Evolutionary conservation across 495 filamentous ascomycete species (phyloP).

Genomic region (Talaromyces proteolyticus): DNA sequence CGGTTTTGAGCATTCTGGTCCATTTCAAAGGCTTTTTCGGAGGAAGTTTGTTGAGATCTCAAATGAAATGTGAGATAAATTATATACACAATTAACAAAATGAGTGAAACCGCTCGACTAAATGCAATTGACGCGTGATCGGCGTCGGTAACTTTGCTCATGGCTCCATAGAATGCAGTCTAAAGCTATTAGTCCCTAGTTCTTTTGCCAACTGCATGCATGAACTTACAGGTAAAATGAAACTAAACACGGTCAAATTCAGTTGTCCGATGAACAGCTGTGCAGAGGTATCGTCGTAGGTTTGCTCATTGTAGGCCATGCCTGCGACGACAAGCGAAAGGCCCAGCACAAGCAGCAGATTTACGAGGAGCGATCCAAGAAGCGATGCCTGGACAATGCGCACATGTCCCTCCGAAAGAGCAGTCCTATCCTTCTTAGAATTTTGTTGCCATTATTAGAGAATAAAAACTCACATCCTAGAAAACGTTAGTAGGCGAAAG

Average conservation of each 20-base stretch:
- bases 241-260: slow-evolving; percentile 16
- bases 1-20: neutral
- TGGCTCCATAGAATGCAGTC: slow-evolving; percentile 17
- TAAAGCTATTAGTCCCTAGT: neutral
- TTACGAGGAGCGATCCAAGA: slow-evolving; percentile 16
- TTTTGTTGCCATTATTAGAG: neutral
- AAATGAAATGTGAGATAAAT: slow-evolving; percentile 56
- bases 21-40: neutral
- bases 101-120: slow-evolving; percentile 17
- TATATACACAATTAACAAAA: slow-evolving; percentile 60
- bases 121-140: slow-evolving; percentile 13
- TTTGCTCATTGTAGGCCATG: slow-evolving; percentile 9
- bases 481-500: neutral
- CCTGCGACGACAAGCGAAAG: slow-evolving; percentile 14
- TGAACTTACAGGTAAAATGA: slow-evolving; percentile 18
- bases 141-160: slow-evolving; percentile 9
- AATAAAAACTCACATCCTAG: slow-evolving; percentile 2
- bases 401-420: slow-evolving; percentile 13
- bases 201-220: neutral
- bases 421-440: slow-evolving; percentile 9
- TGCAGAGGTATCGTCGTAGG: slow-evolving; percentile 14
- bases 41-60: slow-evolving; percentile 6
- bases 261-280: slow-evolving; percentile 16
- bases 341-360: slow-evolving; percentile 18
- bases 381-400: slow-evolving; percentile 16